Evolutionary conservation across 306 rosid genomes (phyloP).

Genomic region (Vicia faba): DNA sequence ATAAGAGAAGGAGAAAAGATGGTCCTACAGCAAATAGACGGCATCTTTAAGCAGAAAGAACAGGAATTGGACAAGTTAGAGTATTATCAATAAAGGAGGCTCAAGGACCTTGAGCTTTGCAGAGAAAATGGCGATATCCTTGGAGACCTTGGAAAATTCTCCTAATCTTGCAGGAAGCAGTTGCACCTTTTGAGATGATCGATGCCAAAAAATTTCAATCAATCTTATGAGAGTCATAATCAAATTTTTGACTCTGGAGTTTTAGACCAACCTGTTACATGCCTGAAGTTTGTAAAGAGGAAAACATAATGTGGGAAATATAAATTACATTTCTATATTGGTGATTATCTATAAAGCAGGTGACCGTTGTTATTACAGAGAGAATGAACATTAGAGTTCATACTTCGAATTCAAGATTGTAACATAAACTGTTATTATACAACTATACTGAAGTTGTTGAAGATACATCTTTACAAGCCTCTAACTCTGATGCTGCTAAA

Average conservation of each 20-base stretch:
- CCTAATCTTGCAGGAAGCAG: too few relatives aligned
- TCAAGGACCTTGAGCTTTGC: too few relatives aligned
- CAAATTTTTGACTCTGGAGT: slow-evolving; percentile 26
- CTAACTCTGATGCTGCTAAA: too few relatives aligned
- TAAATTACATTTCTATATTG: slow-evolving; percentile 14
- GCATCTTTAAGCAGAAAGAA: slow-evolving; percentile 70
- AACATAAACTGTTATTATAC: slow-evolving; percentile 5
- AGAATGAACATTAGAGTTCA: slow-evolving; percentile 6
- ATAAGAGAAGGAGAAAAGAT: slow-evolving; percentile 84
- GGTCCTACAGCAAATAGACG: slow-evolving; percentile 76
- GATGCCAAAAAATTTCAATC: slow-evolving; percentile 14
- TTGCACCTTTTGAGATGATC: not conserved
- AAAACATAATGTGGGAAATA: slow-evolving; percentile 22
- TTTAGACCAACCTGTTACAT: not conserved
- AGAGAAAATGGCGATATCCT: too few relatives aligned
- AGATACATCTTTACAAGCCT: slow-evolving; percentile 44
- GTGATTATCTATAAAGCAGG: slow-evolving; percentile 19
- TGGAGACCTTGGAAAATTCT: too few relatives aligned
- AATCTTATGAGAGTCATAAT: slow-evolving; percentile 30
- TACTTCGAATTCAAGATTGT: not conserved
- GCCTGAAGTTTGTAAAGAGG: slow-evolving; percentile 27
- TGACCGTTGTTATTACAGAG: not conserved
- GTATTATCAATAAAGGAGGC: too few relatives aligned
- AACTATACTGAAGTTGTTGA: slow-evolving; percentile 36
- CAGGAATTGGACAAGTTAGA: too few relatives aligned